Evolutionary conservation across 169 alveolate genomes (phyloP), one percentile per base, ranked within the genome.

Genomic region (Sarcocystis neurona): DNA sequence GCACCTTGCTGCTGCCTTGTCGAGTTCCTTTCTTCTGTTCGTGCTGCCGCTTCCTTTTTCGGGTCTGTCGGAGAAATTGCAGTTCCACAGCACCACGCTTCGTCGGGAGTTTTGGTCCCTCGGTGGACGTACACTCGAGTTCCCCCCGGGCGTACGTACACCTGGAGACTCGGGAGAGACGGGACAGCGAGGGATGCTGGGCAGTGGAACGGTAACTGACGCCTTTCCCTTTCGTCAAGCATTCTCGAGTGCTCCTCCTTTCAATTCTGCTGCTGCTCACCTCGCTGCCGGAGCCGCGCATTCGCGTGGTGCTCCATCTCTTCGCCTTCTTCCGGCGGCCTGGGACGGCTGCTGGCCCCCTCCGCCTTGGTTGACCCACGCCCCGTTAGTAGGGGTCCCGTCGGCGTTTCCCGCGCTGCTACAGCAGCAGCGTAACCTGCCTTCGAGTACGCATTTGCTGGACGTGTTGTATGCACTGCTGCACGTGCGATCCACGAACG

Each of bases 11-110:
- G 91, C 85, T 0, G 46, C 87, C 41, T 43, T 80, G 70, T 46
- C 78, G 80, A 86, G 84, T 68, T 47, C 78, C 50, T 86, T 80
- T 60, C 79, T 86, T 43, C 79, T 86, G 43, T 32, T 48, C 30
- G 18, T 75, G 0, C 79, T 86, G 53, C 91, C 91, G 48, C 79
- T 58, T 32, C 56, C 86, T 8, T 82, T 82, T 15, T 86, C 91
- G 0, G 41, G 50, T 12, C 68, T 74, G 32, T 68, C 91, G 1
- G 91, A 86, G 53, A 23, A 46, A 0, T 79, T 86, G 44, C 50
- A 46, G 5, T n/a, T n/a, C n/a, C n/a, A n/a, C n/a, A n/a, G n/a
- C n/a, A n/a, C n/a, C n/a, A n/a, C n/a, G n/a, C n/a, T n/a, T n/a
- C n/a, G n/a, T n/a, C n/a, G n/a, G n/a, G n/a, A n/a, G n/a, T n/a